Base-by-base conservation (phyloP, 148 eudicot species). In the Heliamphora exappendiculata region DNA sequence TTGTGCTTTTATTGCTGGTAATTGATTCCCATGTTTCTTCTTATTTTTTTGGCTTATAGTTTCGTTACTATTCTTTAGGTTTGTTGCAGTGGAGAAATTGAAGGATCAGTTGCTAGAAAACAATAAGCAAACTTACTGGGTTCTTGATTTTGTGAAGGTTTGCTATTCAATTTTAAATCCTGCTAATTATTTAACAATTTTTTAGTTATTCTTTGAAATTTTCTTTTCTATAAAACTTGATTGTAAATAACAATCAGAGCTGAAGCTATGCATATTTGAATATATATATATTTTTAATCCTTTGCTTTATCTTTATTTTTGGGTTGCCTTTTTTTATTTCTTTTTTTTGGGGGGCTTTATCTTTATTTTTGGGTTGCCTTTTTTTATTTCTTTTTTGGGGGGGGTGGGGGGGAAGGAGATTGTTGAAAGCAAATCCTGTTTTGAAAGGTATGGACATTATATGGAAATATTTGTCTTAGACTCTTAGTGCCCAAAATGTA, bases 61-160 rank as follows among this genome's bases (percentile, higher is more conserved):
- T 70, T 50, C n/a, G 39, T 19, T n/a, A 7, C 47, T 44, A 28
- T 78, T 39, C 34, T 72, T 41, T 67, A 92, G 97, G 98, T 95
- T 95, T 83, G 89, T 92, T 78, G 93, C 93, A 19, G 99, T 95
- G 82, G 99, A 95, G 74, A 86, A 85, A 84, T 85, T 93, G 49
- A 95, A 93, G 78, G 97, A 92, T 78, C 88, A 91, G 77, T 82
- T 95, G 83, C 88, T 95, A 36, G 94, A 91, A 73, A 95, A 89
- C 87, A 95, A 89, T 83, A 87, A 89, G 78, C 80, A 87, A 82
- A 95, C 99, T 3, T 89, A 88, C 67, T 95, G 99, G 99, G 99
- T 95, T 58, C 99, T 97, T 76, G 90, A 89, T 78, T 95, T 95
- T 83, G 99, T 95, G 71, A 95, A 95, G 97, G 97, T 92, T 72